Base-by-base conservation (phyloP, 208 protist species). In the Trypanosoma rangeli region DNA sequence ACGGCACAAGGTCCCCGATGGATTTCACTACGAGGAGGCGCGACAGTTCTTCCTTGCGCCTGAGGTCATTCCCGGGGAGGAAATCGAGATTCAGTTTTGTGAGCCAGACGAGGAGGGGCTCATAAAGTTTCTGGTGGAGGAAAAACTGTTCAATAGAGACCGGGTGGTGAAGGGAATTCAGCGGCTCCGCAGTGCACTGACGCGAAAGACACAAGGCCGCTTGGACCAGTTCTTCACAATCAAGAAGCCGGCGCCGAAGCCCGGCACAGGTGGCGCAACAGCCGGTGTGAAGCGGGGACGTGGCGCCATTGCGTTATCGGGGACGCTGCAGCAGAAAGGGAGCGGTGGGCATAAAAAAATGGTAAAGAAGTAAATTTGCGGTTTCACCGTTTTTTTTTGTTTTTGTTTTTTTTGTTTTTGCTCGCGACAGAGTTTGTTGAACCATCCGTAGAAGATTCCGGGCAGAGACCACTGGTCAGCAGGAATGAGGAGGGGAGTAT, bases 101-200 rank as follows among this genome's bases (percentile, higher is more conserved):
- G 93, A 97, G 57, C 98, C 98, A 8, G 98, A 99, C 78, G 97
- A 98, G 69, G 95, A 98, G 65, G 98, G 93, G 0, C 74, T 99
- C 7, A 88, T 99, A 44, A 59, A 99, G 72, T 99, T 99, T 75
- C 82, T 99, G 26, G 90, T 98, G 13, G 68, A 92, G 26, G 98
- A 99, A 73, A 99, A 99, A 77, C 74, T 93, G 24, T 99, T 99
- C 80, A 93, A 94, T 64, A 87, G 92, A 26, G 93, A 97, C 12
- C 84, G 95, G 28, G 91, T 98, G 10, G 57, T 81, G 57, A 93
- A 93, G 52, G 90, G 84, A 13, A 87, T 97, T 54, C 73, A 87
- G 20, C 90, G 93, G 37, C 79, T 98, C 9, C 75, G 81, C 26
- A 83, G 78, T 15, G 83, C 88, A 18, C 61, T 94, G 26, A 76